phyloP scores from a whole-genome alignment of 129 eudicot genomes.

The sunflower (Helianthus annuus) region DNA sequence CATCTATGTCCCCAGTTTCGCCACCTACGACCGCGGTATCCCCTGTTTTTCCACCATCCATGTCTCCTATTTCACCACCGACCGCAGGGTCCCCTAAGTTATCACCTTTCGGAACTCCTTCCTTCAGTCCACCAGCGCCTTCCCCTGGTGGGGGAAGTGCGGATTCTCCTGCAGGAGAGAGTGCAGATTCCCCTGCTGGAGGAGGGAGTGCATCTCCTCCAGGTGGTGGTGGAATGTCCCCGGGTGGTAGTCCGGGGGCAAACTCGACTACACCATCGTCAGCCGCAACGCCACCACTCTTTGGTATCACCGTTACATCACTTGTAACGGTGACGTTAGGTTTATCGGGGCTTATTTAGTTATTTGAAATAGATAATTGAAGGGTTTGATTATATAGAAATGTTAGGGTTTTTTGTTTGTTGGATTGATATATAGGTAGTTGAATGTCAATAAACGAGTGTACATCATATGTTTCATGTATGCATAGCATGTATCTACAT shows the following conservation, averaged over 20 bases:
- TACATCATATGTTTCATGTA: no score
- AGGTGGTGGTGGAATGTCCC: constrained; percentile 3
- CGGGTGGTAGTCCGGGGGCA: constrained; percentile 13
- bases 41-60: constrained; percentile 9
- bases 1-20: background rate
- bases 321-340: constrained; percentile 13
- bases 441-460: constrained; percentile 31
- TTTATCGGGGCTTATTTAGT: constrained; percentile 8
- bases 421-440: constrained; percentile 21
- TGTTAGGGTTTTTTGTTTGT: constrained; percentile 28
- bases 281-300: background rate
- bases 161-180: background rate
- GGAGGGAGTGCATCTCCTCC: constrained; percentile 16
- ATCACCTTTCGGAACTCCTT: constrained; percentile 7
- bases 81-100: background rate
- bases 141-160: constrained; percentile 7
- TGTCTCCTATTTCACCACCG: background rate
- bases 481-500: constrained; percentile 12
- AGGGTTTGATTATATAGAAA: constrained; percentile 16
- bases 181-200: background rate
- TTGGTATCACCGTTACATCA: constrained; percentile 10
- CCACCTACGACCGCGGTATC: constrained; percentile 10
- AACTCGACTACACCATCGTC: constrained; percentile 9
- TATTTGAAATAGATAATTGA: constrained; percentile 5
- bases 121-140: constrained; percentile 12